phyloP scores from a whole-genome alignment of 23 red algal species.

The Gracilariopsis chorda region DNA sequence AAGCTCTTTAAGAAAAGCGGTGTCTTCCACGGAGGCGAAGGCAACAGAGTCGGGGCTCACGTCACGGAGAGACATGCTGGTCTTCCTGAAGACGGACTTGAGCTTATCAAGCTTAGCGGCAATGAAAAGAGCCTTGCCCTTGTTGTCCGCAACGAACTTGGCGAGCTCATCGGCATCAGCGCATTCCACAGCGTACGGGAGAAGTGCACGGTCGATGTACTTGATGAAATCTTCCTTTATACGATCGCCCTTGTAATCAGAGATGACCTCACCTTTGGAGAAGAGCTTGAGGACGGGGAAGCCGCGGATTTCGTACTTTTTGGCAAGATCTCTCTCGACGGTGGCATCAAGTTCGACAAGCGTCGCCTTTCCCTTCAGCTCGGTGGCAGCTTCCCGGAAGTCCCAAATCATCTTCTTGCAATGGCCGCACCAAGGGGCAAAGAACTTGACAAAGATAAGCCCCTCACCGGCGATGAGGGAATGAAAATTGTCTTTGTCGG shows the following conservation, averaged over 20 bases:
- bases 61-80: conserved; percentile 60
- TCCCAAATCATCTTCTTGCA: conserved; percentile 91
- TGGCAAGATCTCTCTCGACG: conserved; percentile 79
- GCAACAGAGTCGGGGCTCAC: conserved; percentile 53
- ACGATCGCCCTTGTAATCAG: conserved; percentile 93
- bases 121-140: conserved; percentile 30
- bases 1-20: conserved; percentile 9
- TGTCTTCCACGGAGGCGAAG: conserved; percentile 52
- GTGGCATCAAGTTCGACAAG: conserved; percentile 96
- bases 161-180: conserved; percentile 40
- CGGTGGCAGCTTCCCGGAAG: conserved; percentile 82
- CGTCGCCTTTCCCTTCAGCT: conserved; percentile 75
- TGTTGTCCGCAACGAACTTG: conserved; percentile 59
- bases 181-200: conserved; percentile 26
- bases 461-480: conserved; percentile 43
- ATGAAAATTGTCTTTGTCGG: conserved; percentile 73
- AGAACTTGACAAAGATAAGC: conserved; percentile 86
- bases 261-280: conserved; percentile 77
- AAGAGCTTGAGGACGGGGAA: conserved; percentile 99
- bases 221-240: conserved; percentile 71
- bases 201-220: conserved; percentile 62
- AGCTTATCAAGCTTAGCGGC: conserved; percentile 38
- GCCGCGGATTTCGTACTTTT: conserved; percentile 80
- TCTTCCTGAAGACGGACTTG: conserved; percentile 41
- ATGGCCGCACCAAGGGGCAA: conserved; percentile 99